Evolutionary conservation across 805 yeast genomes (phyloP).

Genomic region (Teunomyces kruisii): DNA sequence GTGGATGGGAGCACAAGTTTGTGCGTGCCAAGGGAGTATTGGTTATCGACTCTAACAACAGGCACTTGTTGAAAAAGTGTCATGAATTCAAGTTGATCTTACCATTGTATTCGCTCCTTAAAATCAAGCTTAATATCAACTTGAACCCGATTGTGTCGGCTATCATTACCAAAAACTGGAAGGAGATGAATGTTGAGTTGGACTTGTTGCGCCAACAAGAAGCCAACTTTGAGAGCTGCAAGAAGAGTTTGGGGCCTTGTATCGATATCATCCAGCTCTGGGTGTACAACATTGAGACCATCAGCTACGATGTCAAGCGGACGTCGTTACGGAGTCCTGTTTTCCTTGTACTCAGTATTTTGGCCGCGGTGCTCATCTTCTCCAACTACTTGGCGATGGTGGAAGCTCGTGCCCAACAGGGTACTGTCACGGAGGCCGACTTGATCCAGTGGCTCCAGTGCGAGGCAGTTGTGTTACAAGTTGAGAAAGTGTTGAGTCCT

Average conservation of each 20-base stretch:
- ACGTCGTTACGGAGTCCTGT: conserved; percentile 74
- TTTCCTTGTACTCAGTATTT: conserved; percentile 69
- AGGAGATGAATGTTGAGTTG: conserved; percentile 56
- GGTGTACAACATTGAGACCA: conserved; percentile 69
- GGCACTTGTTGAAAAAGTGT: conserved; percentile 48
- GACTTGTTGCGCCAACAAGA: conserved; percentile 53
- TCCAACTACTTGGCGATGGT: conserved; percentile 60
- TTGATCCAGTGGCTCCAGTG: conserved; percentile 55
- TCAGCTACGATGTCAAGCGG: conserved; percentile 53
- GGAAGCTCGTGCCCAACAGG: conserved; percentile 36
- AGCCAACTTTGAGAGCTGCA: conserved; percentile 51
- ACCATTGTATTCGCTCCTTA: conserved; percentile 66
- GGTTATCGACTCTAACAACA: conserved; percentile 50
- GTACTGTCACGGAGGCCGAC: conserved; percentile 16
- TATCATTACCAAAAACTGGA: conserved; percentile 69
- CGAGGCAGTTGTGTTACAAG: conserved; percentile 56
- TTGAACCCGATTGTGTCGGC: conserved; percentile 60
- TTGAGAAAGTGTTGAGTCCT: conserved; percentile 58
- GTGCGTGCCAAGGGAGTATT: conserved; percentile 63
- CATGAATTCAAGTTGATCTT: conserved; percentile 63
- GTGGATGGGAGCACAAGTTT: conserved; percentile 67
- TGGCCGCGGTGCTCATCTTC: conserved; percentile 59
- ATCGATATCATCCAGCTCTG: conserved; percentile 62
- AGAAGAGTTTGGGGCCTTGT: conserved; percentile 25
- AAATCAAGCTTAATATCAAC: conserved; percentile 61